Base-by-base conservation (phyloP, 352 stramenopile genomes). In the Pythium rhizo-oryzae region DNA sequence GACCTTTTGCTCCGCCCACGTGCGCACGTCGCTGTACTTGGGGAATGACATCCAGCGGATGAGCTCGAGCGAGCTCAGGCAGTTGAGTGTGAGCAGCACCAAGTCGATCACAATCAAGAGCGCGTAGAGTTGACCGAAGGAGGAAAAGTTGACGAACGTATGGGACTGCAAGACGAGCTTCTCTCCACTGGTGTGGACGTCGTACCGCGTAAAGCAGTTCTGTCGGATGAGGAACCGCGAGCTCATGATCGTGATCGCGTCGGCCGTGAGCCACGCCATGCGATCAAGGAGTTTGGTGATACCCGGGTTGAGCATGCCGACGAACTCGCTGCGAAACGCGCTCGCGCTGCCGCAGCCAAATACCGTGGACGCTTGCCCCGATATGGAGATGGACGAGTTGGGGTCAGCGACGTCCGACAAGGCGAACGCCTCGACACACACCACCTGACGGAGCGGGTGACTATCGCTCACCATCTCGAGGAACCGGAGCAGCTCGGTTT, bases 51-150 rank as follows among this genome's bases (percentile, higher is more conserved):
- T 69, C 53, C 60, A 65, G 21, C 19, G 25, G 8, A 73, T 24
- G 15, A 73, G 35, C 54, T 73, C 67, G 2, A 68, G 30, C 33
- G 67, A 69, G 56, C 59, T 73, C 21, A 58, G 60, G 28, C 59
- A 65, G 43, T 69, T 73, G 46, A 73, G 52, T 23, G 49, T 61
- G 13, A 73, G 59, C 43, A 73, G 55, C 59, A 25, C 8, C 19
- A 69, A 15, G 54, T 73, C 67, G 49, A 73, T 69, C 53, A 68
- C 8, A 21, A 73, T 52, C 28, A 73, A 21, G 16, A 73, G 59
- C 25, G 49, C 59, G 49, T 73, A 73, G 1, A 73, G 49, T 18
- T 61, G 59, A 1, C 67, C 67, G 44, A 65, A 73, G 0, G 59
- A 69, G 0, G 59, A 69, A 50, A 73, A 73, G 23, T 69, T 73